Evolutionary conservation across 768 basidiomycete genomes (phyloP).

Genomic region (Gymnopilus junonius): DNA sequence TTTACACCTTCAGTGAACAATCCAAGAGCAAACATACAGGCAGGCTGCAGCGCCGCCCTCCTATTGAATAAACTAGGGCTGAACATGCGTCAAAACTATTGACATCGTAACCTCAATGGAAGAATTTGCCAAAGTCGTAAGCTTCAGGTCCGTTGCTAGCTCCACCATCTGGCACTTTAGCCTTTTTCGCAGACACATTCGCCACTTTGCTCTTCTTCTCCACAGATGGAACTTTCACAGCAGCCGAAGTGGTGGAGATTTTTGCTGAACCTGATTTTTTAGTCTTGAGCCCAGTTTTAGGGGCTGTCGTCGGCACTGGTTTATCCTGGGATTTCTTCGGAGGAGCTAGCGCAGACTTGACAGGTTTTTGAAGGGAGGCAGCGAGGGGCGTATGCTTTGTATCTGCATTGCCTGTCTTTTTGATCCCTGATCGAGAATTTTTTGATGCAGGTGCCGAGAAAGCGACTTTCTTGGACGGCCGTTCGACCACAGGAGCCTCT

Average conservation of each 20-base stretch:
- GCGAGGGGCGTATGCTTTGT: constrained; percentile 10
- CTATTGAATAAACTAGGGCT: not conserved
- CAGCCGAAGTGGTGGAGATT: not conserved
- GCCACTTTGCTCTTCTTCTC: constrained; percentile 34
- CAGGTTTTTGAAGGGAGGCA: constrained; percentile 20
- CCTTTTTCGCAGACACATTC: constrained; percentile 37
- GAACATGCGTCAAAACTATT: not conserved
- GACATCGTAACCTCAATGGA: constrained; percentile 30
- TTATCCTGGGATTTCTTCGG: constrained; percentile 12
- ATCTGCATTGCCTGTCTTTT: constrained; percentile 17
- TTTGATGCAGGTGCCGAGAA: constrained; percentile 43
- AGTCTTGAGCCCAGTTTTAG: constrained; percentile 3
- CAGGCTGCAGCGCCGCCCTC: no score
- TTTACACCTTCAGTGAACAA: no score
- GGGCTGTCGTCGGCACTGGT: not conserved
- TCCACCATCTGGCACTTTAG: constrained; percentile 18
- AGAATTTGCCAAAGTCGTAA: constrained; percentile 67
- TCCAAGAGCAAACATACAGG: not conserved
- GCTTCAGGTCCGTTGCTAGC: constrained; percentile 32
- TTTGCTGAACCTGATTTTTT: constrained; percentile 13
- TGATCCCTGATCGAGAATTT: constrained; percentile 13
- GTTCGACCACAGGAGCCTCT: constrained; percentile 29
- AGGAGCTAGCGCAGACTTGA: constrained; percentile 27
- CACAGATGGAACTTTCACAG: constrained; percentile 7
- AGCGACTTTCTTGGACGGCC: constrained; percentile 56